Evolutionary conservation across 2,329 filamentous ascomycete species (phyloP).

Genomic region (Hirsutella minnesotensis): DNA sequence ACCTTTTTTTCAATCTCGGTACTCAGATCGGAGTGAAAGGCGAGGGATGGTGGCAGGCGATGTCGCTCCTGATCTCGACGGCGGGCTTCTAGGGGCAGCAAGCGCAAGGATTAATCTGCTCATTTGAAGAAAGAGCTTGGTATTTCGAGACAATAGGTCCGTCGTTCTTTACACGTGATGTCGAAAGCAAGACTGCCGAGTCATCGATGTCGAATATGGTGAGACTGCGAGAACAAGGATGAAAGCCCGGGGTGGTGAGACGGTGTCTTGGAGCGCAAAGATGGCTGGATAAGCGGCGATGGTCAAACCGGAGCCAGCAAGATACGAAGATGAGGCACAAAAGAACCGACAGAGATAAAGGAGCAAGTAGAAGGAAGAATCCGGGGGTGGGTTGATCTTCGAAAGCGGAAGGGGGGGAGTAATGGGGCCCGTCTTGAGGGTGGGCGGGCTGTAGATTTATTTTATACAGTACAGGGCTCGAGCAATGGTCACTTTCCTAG

Average conservation of each 20-base stretch:
- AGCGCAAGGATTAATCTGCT: not conserved
- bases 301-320: not conserved
- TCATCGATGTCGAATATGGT: not conserved
- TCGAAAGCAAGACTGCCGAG: not conserved
- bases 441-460: not conserved
- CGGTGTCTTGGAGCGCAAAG: not conserved
- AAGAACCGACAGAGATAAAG: not conserved
- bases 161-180: not conserved
- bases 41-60: not conserved
- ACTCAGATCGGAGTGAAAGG: not conserved
- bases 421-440: not conserved
- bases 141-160: not conserved
- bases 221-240: not conserved
- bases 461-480: not conserved
- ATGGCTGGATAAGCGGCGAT: not conserved
- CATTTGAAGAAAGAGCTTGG: not conserved
- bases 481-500: too few species aligned
- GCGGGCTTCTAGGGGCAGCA: not conserved
- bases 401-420: not conserved
- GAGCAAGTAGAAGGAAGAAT: slow-evolving; percentile 1
- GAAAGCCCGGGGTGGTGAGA: not conserved
- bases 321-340: not conserved
- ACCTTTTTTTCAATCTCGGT: not conserved
- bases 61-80: not conserved
- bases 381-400: slow-evolving; percentile 5